phyloP scores from a whole-genome alignment of 495 filamentous ascomycete species.

The Talaromyces wortmannii region DNA sequence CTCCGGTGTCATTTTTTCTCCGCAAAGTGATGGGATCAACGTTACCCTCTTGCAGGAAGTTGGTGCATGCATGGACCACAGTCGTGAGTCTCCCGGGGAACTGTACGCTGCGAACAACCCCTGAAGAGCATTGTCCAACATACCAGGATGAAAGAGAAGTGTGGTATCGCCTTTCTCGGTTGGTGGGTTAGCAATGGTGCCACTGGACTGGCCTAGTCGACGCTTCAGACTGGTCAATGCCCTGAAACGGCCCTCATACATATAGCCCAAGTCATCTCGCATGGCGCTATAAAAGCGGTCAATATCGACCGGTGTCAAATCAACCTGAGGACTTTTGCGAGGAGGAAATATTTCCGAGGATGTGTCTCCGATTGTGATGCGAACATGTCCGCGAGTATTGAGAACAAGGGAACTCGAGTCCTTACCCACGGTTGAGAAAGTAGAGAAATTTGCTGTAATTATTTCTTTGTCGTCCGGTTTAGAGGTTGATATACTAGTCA shows the following conservation, averaged over 20 bases:
- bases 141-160: conserved; percentile 25
- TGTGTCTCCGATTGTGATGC: neutral
- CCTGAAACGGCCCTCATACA: conserved; percentile 22
- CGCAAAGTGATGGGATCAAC: conserved; percentile 34
- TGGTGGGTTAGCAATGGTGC: conserved; percentile 4
- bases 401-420: neutral
- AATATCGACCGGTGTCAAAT: neutral
- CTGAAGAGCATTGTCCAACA: conserved; percentile 37
- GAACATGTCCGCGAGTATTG: neutral
- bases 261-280: conserved; percentile 19
- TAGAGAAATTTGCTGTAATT: neutral
- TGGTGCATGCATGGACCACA: conserved; percentile 14
- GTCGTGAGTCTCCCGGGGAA: conserved; percentile 26
- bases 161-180: neutral
- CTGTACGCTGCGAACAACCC: conserved; percentile 29
- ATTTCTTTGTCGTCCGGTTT: neutral
- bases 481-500: conserved; percentile 11
- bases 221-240: conserved; percentile 14
- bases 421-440: neutral
- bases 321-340: neutral
- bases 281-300: conserved; percentile 37
- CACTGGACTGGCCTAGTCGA: conserved; percentile 18
- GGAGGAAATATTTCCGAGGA: neutral
- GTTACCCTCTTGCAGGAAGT: conserved; percentile 37
- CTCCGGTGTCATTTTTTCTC: neutral